These are phyloP conservation scores for Eimeria zaria DNA, from an alignment of 169 alveolate species.

Conservation along the genomic window DNA sequence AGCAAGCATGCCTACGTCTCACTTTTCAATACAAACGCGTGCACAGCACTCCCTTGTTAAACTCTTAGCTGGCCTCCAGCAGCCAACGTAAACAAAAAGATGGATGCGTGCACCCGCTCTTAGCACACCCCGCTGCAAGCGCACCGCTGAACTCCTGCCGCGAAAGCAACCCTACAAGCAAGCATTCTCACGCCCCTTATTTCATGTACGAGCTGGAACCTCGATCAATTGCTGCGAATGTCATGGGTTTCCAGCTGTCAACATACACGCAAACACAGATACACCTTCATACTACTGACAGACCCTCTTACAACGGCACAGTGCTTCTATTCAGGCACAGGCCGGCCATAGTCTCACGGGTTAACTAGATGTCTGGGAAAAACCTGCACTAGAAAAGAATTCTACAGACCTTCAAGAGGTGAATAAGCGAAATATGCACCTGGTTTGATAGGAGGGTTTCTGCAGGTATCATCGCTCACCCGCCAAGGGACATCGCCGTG, in stretches of 20 bases:
- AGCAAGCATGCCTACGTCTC: too few species aligned
- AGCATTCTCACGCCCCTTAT: background rate
- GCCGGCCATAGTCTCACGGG: background rate
- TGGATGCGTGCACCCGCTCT: too few species aligned
- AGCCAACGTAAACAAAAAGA: too few species aligned
- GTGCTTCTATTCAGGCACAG: background rate
- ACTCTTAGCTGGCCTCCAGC: too few species aligned
- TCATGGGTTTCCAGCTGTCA: background rate
- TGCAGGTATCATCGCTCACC: conserved; percentile 47
- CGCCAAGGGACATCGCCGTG: conserved; percentile 45
- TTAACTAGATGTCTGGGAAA: background rate
- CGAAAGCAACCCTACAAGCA: too few species aligned
- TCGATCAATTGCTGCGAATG: background rate
- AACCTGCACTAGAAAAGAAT: background rate
- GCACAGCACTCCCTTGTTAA: too few species aligned
- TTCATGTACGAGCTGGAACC: background rate
- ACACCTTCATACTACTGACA: background rate
- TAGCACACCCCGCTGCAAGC: too few species aligned
- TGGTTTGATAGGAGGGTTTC: background rate
- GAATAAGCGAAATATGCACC: background rate
- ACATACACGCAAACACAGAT: background rate
- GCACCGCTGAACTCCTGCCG: too few species aligned
- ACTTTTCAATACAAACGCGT: too few species aligned
- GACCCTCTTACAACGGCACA: background rate
- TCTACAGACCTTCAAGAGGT: background rate